These are phyloP conservation scores for Xylaria sp. DNA, from an alignment of 2,329 filamentous ascomycete species.

Conservation along the genomic window DNA sequence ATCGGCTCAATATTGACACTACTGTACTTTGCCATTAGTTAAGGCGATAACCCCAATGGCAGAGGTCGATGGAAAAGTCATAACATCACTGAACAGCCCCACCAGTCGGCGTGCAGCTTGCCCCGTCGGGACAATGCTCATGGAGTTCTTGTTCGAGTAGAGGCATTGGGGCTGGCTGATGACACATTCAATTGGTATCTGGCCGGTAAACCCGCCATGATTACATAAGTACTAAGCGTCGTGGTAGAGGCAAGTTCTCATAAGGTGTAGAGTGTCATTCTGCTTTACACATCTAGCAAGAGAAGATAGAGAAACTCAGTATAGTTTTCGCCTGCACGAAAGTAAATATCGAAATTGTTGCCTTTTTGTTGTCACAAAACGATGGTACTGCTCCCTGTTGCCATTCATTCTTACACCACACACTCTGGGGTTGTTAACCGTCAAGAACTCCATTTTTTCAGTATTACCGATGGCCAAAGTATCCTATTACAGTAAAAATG, in stretches of 20 bases:
- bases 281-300: background rate
- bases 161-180: background rate
- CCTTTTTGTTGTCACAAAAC: conserved; percentile 2
- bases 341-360: conserved; percentile 15
- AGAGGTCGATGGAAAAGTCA: background rate
- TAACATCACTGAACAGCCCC: background rate
- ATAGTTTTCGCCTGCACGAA: conserved; percentile 8
- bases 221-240: background rate
- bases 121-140: background rate
- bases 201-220: background rate
- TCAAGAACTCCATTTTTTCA: conserved; percentile 22
- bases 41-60: background rate
- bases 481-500: conserved; percentile 17
- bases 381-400: conserved; percentile 26
- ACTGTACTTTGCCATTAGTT: too few relatives aligned
- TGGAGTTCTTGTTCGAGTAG: background rate
- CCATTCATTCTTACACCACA: conserved; percentile 27
- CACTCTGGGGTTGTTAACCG: conserved; percentile 23
- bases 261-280: too few relatives aligned
- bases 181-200: background rate
- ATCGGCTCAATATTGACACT: background rate
- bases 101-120: background rate
- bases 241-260: too few relatives aligned
- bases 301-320: background rate
- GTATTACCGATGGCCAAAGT: conserved; percentile 18